These are phyloP conservation scores for Hypoxylon subgilvum DNA, from an alignment of 495 filamentous ascomycete species.

Conservation along the genomic window DNA sequence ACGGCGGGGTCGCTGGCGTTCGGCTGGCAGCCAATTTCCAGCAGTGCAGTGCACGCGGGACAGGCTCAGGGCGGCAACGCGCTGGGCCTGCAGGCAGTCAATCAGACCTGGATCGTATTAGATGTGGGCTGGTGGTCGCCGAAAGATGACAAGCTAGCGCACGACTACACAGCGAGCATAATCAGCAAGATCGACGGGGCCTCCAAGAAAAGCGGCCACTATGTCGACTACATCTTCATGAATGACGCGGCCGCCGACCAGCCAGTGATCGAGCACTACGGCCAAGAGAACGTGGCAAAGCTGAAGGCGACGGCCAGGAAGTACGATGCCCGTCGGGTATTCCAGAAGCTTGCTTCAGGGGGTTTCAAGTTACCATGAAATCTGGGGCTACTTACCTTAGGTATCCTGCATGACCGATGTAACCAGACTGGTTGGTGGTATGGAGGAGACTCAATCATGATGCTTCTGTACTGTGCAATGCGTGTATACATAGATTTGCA, in stretches of 20 bases:
- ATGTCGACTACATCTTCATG: conserved; percentile 37
- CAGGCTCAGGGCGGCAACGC: conserved; percentile 30
- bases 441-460: too few species aligned
- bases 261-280: conserved; percentile 36
- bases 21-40: conserved; percentile 38
- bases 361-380: conserved; percentile 43
- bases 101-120: conserved; percentile 39
- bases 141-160: conserved; percentile 28
- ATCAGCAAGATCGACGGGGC: conserved; percentile 31
- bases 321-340: conserved; percentile 43
- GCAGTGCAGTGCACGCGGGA: conserved; percentile 30
- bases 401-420: conserved; percentile 14
- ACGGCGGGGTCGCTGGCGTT: conserved; percentile 39
- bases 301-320: conserved; percentile 34
- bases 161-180: conserved; percentile 25
- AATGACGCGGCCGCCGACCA: conserved; percentile 36
- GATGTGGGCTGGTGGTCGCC: conserved; percentile 35
- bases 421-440: conserved; percentile 6
- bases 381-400: neutral
- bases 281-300: conserved; percentile 35
- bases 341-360: conserved; percentile 40
- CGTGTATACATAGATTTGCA: too few species aligned
- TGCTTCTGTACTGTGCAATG: too few species aligned
- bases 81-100: conserved; percentile 34
- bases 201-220: conserved; percentile 24